Percentiles rank a stretch among this genome's conserved stretches.
phyloP scores from a whole-genome alignment of 1,284 basidiomycete species.

The Tylopilus sp. region DNA sequence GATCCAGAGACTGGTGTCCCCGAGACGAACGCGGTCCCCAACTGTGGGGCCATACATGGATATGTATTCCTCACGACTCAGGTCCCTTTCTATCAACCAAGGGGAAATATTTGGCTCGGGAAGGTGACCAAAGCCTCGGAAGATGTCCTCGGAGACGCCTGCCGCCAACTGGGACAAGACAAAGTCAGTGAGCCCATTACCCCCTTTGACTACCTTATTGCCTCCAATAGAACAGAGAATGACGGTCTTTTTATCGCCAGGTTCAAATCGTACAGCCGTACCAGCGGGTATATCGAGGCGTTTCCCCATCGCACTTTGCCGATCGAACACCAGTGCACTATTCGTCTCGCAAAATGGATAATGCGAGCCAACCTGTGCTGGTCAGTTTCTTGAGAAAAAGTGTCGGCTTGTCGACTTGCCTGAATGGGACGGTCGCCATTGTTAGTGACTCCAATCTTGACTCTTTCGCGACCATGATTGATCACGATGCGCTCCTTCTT shows the following conservation, averaged over 20 bases:
- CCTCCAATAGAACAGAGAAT: constrained; percentile 84
- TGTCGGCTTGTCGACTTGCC: constrained; percentile 48
- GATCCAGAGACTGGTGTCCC: constrained; percentile 91
- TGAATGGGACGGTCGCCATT: constrained; percentile 94
- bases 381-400: constrained; percentile 12
- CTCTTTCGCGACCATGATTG: constrained; percentile 73
- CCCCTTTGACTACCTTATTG: constrained; percentile 74
- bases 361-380: constrained; percentile 81
- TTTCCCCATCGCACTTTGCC: constrained; percentile 79
- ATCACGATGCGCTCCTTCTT: constrained; percentile 74
- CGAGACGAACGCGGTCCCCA: constrained; percentile 88
- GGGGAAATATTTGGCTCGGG: constrained; percentile 64
- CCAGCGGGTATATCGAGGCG: constrained; percentile 92
- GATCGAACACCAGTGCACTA: constrained; percentile 81
- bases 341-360: constrained; percentile 96
- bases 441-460: constrained; percentile 85
- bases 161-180: constrained; percentile 43
- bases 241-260: constrained; percentile 88
- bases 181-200: constrained; percentile 75
- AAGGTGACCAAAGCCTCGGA: constrained; percentile 64
- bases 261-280: constrained; percentile 96
- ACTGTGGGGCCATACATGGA: constrained; percentile 95
- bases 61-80: constrained; percentile 75
- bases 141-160: constrained; percentile 24
- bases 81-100: constrained; percentile 56